Base-by-base conservation (phyloP, 768 basidiomycete genomes). In the Cyclocybe cylindracea region DNA sequence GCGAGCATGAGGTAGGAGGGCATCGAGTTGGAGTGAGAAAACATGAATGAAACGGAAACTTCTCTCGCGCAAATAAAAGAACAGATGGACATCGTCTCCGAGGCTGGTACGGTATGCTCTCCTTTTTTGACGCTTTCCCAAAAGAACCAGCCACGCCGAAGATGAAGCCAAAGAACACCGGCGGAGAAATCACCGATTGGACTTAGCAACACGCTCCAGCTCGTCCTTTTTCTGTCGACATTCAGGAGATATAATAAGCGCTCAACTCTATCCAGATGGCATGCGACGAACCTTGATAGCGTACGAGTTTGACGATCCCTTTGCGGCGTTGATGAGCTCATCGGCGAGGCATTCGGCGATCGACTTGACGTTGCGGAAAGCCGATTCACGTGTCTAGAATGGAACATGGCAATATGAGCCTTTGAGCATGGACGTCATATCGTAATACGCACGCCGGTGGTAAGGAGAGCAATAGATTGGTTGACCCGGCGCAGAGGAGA, bases 331-430 rank as follows among this genome's bases (percentile, higher is more conserved):
- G 84, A 98, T 98, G 67, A 98, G 89, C 74, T 99, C 97, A 71
- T 98, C 97, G 54, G 97, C 96, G 47, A 98, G 84, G 77, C 96
- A 98, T 78, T 98, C 96, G 55, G 97, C 94, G 64, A 99, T 89
- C 55, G 94, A 97, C 77, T 99, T 99, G 66, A 98, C 92, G 78
- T 99, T 99, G 76, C 97, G 93, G 94, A 99, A 99, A 47, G 97
- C 94, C 41, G 96, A 98, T 77, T 99, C 97, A 69, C 97, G 97
- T 58, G 96, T 97, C 94, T 97, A 61, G 24, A 53, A 16, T 42
- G 34, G 32, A 10, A 34, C 31, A 46, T 58, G 40, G 31, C 32
- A n/a, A 13, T 42, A 19, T 29, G 13, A 31, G 10, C 13, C 14
- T 5, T 9, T 40, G 16, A 44, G 39, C 34, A 32, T 34, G 9